Base-by-base conservation (phyloP, 208 protist genomes). In the Zelonia costaricensis region DNA sequence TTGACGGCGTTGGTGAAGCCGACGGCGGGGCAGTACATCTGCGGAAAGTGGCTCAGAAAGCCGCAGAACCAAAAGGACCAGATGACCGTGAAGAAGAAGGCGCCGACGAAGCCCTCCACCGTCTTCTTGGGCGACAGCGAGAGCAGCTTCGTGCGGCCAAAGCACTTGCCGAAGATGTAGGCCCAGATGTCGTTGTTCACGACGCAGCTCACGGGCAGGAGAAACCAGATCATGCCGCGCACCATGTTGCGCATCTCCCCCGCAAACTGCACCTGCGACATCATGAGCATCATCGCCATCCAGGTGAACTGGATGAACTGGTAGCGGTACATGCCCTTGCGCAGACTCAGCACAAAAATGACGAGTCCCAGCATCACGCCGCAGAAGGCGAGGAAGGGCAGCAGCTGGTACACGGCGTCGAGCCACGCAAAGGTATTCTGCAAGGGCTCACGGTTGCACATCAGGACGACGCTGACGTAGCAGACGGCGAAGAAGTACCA, bases 141-240 rank as follows among this genome's bases (percentile, higher is more conserved):
- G 52, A 97, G 69, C 43, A 97, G 65, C 46, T 69, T 79, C 15
- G 78, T 90, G 59, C 82, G 76, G 16, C 93, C 93, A 69, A 97
- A 97, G n/a, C 89, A 69, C 76, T 95, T 96, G 31, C 93, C 93
- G 57, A 88, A 94, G 0, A 86, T 69, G 72, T 95, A 97, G 13
- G 93, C 93, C 83, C 84, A 95, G 62, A 91, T 93, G 52, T 97
- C 93, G 59, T 97, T 97, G 65, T 84, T 91, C 30, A 96, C 67
- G 40, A 97, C 91, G 61, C 85, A 94, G 44, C 76, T 85, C 40
- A 92, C 84, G 1, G 93, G 93, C 47, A 97, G 73, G 28, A 96
- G 69, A 67, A 97, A 97, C 91, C 93, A 97, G 43, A 97, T 84
- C 89, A 96, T 94, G 23, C 91, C 93, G 20, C 85, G 78, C 43